Evolutionary conservation across 139 green algal genomes (phyloP).

Genomic region (Chlamydomonas sp.): DNA sequence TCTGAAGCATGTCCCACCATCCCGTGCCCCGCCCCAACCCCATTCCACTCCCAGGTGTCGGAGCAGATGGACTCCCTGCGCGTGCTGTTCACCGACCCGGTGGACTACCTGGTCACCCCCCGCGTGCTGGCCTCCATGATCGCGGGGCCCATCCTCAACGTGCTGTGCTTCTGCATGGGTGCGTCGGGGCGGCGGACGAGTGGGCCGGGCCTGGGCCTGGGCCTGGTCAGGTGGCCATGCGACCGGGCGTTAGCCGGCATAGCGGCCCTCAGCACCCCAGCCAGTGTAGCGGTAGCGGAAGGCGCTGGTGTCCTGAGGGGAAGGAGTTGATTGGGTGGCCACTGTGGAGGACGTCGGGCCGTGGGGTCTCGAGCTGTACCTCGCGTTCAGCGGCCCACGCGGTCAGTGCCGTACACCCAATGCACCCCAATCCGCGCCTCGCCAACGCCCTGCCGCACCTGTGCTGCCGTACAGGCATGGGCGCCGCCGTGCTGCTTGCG

Average conservation of each 20-base stretch:
- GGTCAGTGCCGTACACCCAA: background rate
- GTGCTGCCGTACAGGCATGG: slow-evolving; percentile 78
- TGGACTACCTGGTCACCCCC: slow-evolving; percentile 98
- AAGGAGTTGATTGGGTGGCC: background rate
- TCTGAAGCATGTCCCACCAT: background rate
- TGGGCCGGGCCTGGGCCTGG: background rate
- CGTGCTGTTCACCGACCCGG: slow-evolving; percentile 94
- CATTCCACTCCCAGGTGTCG: slow-evolving; percentile 78
- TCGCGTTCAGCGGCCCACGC: no score
- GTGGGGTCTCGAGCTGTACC: no score
- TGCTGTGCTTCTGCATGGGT: slow-evolving; percentile 98
- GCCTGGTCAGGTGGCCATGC: background rate
- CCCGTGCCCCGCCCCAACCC: background rate
- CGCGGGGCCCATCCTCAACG: slow-evolving; percentile 91
- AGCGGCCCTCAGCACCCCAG: no score
- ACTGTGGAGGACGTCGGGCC: no score
- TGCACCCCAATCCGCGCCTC: background rate
- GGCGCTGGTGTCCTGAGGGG: background rate
- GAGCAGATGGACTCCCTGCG: slow-evolving; percentile 98
- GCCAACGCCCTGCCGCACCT: background rate
- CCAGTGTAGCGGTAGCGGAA: no score
- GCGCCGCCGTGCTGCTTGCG: slow-evolving; percentile 87
- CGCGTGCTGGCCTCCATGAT: slow-evolving; percentile 94
- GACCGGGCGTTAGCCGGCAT: no score
- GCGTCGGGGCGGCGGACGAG: background rate